A percentile compares a stretch with the other conserved stretches of the same genome.
Evolutionary conservation across 2,329 filamentous ascomycete species (phyloP).

Genomic region (Colletotrichum neosansevieriae): DNA sequence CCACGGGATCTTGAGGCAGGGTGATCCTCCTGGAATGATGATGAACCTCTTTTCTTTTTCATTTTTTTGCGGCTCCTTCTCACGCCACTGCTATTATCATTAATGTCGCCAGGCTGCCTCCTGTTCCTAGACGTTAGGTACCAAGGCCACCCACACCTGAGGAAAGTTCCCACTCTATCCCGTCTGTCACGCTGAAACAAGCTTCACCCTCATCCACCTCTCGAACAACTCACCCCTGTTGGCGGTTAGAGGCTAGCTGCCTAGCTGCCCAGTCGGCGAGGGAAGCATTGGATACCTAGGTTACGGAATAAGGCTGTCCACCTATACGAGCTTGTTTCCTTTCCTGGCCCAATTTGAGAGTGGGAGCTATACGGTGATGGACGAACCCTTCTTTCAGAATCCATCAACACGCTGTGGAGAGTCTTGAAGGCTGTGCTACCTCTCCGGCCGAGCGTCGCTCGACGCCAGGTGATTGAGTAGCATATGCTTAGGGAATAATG

Average conservation of each 20-base stretch:
- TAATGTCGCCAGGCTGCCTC: background rate
- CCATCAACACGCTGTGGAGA: no score
- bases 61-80: no score
- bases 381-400: no score
- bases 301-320: background rate
- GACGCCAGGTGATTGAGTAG: no score
- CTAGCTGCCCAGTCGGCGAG: background rate
- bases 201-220: constrained; percentile 27
- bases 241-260: background rate
- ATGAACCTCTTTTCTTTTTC: no score
- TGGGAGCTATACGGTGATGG: no score
- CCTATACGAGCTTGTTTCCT: constrained; percentile 20
- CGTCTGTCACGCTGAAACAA: constrained; percentile 36
- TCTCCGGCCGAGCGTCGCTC: no score
- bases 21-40: no score
- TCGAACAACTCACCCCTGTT: constrained; percentile 19
- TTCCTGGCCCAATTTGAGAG: background rate
- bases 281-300: background rate
- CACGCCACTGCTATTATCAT: no score
- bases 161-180: background rate
- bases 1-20: background rate
- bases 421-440: no score
- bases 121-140: background rate
- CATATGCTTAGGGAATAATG: no score
- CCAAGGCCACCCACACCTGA: constrained; percentile 3